These are phyloP conservation scores for Fusarium pilosicola DNA, from an alignment of 2,329 filamentous ascomycete genomes.

Conservation along the genomic window DNA sequence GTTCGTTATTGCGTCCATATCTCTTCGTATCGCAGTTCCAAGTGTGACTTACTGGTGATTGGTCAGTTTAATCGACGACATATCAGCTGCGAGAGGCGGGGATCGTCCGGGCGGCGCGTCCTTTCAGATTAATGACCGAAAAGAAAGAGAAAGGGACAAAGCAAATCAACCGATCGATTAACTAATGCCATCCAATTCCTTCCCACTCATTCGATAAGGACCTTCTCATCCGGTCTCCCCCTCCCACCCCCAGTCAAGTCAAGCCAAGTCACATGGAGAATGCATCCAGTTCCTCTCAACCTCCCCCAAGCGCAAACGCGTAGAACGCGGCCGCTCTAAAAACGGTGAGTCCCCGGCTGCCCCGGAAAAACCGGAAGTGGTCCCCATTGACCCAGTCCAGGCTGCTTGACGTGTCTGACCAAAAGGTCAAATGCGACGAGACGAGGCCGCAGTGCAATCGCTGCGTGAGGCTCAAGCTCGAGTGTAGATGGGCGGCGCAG, in stretches of 20 bases:
- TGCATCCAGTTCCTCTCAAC: neutral
- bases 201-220: neutral
- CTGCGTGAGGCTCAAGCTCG: neutral
- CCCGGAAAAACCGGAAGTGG: neutral
- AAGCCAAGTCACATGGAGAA: neutral
- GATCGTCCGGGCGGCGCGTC: neutral
- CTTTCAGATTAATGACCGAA: neutral
- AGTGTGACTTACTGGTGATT: neutral
- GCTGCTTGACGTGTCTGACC: slow-evolving; percentile 1
- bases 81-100: neutral
- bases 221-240: neutral
- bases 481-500: neutral
- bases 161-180: neutral
- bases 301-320: slow-evolving; percentile 5
- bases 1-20: neutral
- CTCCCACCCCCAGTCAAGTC: neutral
- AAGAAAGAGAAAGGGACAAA: neutral
- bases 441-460: neutral
- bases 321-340: slow-evolving; percentile 19
- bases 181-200: neutral
- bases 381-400: neutral
- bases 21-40: neutral
- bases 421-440: slow-evolving; percentile 21
- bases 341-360: neutral
- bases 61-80: slow-evolving; percentile 8